These are phyloP conservation scores for Candida nanaspora DNA, from an alignment of 805 yeast species.

Conservation along the genomic window DNA sequence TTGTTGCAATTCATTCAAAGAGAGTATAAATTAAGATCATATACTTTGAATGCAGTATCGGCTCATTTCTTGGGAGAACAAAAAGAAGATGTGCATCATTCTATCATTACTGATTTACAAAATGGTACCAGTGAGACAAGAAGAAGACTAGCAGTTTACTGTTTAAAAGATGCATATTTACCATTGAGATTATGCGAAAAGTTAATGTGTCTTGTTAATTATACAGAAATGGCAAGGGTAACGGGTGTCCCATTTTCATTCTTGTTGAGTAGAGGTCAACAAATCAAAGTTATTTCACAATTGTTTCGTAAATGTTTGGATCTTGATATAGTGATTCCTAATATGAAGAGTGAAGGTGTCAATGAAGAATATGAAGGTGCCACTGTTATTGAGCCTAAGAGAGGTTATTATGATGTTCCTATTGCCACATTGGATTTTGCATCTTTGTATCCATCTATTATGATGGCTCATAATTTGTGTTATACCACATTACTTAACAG, in stretches of 20 bases:
- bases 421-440: conserved; percentile 98
- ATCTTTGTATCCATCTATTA: conserved; percentile 93
- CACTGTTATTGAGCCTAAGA: conserved; percentile 91
- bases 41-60: conserved; percentile 90
- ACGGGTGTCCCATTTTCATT: conserved; percentile 97
- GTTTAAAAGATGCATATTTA: conserved; percentile 91
- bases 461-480: conserved; percentile 98
- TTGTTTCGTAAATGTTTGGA: conserved; percentile 86
- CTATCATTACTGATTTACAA: conserved; percentile 90
- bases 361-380: conserved; percentile 98
- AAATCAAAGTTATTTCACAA: conserved; percentile 94
- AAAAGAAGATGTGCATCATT: conserved; percentile 96
- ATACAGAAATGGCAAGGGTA: conserved; percentile 99
- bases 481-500: conserved; percentile 81
- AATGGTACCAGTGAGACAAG: conserved; percentile 90
- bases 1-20: conserved; percentile 87
- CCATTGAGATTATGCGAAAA: conserved; percentile 86
- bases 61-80: conserved; percentile 92
- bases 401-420: conserved; percentile 96
- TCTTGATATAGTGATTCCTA: conserved; percentile 84
- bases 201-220: conserved; percentile 92
- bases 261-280: conserved; percentile 88
- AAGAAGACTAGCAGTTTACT: conserved; percentile 91
- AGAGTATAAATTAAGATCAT: conserved; percentile 90
- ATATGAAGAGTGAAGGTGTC: conserved; percentile 73